Evolutionary conservation across 805 yeast genomes (phyloP).

Genomic region (Metschnikowia santaceciliae): DNA sequence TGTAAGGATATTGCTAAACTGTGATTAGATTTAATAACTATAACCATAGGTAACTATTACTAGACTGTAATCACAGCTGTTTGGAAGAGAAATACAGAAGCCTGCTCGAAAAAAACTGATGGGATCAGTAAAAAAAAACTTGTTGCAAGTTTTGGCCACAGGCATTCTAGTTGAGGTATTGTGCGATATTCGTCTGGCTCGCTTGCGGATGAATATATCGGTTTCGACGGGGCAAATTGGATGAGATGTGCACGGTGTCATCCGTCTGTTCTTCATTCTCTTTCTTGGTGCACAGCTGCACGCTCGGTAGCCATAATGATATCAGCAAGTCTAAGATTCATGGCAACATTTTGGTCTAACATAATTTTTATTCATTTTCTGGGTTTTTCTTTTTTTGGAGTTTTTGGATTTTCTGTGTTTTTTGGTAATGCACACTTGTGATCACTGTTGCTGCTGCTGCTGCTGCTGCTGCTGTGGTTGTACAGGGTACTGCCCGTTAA

Average conservation of each 20-base stretch:
- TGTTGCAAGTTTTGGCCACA: background rate
- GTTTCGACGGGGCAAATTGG: background rate
- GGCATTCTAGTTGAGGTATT: background rate
- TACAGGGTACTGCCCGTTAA: constrained; percentile 20
- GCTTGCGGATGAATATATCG: background rate
- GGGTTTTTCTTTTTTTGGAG: constrained; percentile 1
- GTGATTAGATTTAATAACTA: too few relatives aligned
- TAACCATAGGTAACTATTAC: too few relatives aligned
- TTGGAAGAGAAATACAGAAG: background rate
- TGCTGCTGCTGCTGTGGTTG: constrained; percentile 20
- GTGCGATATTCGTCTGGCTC: background rate
- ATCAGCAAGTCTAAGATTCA: background rate
- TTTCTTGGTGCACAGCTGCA: background rate
- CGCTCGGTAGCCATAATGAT: background rate
- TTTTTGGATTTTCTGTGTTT: constrained; percentile 5
- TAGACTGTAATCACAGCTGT: background rate
- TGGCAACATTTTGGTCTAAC: background rate
- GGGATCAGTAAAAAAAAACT: constrained; percentile 1
- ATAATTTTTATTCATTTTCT: background rate
- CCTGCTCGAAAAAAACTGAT: background rate
- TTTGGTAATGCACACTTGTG: constrained; percentile 3
- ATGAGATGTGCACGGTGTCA: background rate
- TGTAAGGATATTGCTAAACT: too few relatives aligned
- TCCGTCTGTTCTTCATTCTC: background rate
- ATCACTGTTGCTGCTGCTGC: background rate